Base-by-base conservation (phyloP, 2,329 filamentous ascomycete genomes). In the Atkinsonella hypoxylon region DNA sequence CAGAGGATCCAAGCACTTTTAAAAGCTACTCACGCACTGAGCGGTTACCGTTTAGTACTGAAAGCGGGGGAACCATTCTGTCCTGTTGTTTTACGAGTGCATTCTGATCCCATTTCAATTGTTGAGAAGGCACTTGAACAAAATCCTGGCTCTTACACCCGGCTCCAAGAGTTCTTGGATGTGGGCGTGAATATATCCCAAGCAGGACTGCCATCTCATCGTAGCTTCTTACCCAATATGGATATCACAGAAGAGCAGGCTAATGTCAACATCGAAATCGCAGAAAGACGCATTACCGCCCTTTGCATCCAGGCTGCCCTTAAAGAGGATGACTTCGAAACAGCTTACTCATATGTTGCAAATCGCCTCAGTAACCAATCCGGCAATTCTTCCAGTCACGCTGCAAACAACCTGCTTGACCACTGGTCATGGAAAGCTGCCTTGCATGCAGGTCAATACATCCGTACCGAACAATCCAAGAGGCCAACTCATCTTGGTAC, bases 301-400 rank as follows among this genome's bases (percentile, higher is more conserved):
- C 88, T 91, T 84, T 89, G 87, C 55, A 81, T 91, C 40, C 82
- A 89, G 61, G 82, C 85, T 13, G 85, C 87, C 12, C 73, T 93
- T 1, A 73, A 75, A 10, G 86, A 90, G 61, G 82, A 89, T 55
- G 88, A 82, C 62, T 93, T 93, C 54, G 88, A 94, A 62, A 93
- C 87, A 0, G 87, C 87, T 11, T 93, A 91, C 63, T 90, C 86
- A 0, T 91, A 87, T 61, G 83, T 90, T 1, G 78, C 88, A 45
- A 89, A 82, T 60, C 79, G 84, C 20, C 72, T 93, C 0, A 72
- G 74, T 8, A 53, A 60, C 10, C 53, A 59, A 50, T 53, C 4
- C 18, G 46, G 40, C 15, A 32, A 38, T n/a, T 20, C 17, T 32
- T 45, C 12, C n/a, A 45, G n/a, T 22, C 36, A 39, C 11, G 18